These are phyloP conservation scores for Annulohypoxylon maeteangense DNA, from an alignment of 495 filamentous ascomycete genomes.

Conservation along the genomic window DNA sequence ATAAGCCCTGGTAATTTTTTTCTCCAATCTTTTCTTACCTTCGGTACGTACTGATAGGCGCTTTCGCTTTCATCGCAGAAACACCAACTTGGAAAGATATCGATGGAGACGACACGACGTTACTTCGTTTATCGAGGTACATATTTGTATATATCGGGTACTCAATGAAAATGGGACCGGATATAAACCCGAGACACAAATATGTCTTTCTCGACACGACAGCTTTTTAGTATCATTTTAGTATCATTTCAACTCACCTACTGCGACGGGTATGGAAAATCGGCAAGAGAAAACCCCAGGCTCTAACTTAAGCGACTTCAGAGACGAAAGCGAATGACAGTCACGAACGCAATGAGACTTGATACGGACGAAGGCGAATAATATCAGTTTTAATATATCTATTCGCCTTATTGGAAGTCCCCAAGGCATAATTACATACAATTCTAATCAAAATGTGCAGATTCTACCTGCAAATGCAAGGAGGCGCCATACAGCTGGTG, in stretches of 20 bases:
- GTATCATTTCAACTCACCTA: neutral
- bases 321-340: too few relatives aligned
- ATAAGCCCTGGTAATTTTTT: slow-evolving; percentile 5
- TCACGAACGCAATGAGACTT: too few relatives aligned
- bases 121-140: slow-evolving; percentile 8
- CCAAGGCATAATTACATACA: neutral
- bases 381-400: neutral
- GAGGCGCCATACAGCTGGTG: slow-evolving; percentile 11
- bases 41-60: slow-evolving; percentile 35
- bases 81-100: neutral
- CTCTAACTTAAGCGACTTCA: neutral
- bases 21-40: neutral
- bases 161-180: neutral
- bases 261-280: neutral
- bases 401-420: neutral
- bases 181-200: neutral
- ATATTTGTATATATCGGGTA: slow-evolving; percentile 1
- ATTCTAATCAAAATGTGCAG: neutral
- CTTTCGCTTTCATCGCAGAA: slow-evolving; percentile 15
- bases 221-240: neutral
- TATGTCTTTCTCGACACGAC: neutral
- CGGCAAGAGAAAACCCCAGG: neutral
- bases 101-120: slow-evolving; percentile 19
- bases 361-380: neutral
- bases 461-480: neutral